Base-by-base conservation (phyloP, 768 basidiomycete species). In the Coprinopsis strossmayeri region DNA sequence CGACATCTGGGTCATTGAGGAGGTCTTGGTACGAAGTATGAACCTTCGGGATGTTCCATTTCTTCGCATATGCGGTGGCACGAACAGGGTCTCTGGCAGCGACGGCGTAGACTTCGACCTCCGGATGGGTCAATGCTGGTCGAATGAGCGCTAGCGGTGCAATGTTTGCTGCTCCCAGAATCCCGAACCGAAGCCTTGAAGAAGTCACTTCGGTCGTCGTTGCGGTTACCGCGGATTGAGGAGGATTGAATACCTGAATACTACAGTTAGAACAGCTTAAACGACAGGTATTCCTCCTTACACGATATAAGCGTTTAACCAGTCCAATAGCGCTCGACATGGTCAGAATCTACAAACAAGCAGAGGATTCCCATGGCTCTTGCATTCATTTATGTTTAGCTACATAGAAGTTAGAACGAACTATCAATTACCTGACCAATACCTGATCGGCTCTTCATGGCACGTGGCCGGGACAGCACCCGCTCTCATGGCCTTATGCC, bases 21-120 rank as follows among this genome's bases (percentile, higher is more conserved):
- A 79, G 57, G 30, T 64, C 74, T 41, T 60, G 56, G 50, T 58
- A 61, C n/a, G 50, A 55, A 3, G 69, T 67, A 51, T 76, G 82
- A 17, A 66, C 69, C 54, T 71, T 79, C 28, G 64, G 57, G 49
- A 85, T 78, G 0, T 62, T 59, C 45, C 81, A 64, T 57, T 75
- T 73, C 54, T 69, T 70, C 2, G 84, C 82, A 35, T 67, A 77
- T 7, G 54, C 56, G 34, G 69, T 55, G 3, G 78, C 82, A 69
- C 59, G 41, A 63, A 46, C 42, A 1, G 24, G 21, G 42, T 65
- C 61, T 12, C 64, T 57, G 1, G 64, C 61, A 23, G 63, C 67
- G 17, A 67, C 57, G 11, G 63, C 64, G 40, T 63, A 61, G 9
- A 66, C 52, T 1, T 59, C 51, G 39, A 60, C 61, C 32, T 67